phyloP scores from a whole-genome alignment of 768 basidiomycete genomes.

The Mycena vitilis region DNA sequence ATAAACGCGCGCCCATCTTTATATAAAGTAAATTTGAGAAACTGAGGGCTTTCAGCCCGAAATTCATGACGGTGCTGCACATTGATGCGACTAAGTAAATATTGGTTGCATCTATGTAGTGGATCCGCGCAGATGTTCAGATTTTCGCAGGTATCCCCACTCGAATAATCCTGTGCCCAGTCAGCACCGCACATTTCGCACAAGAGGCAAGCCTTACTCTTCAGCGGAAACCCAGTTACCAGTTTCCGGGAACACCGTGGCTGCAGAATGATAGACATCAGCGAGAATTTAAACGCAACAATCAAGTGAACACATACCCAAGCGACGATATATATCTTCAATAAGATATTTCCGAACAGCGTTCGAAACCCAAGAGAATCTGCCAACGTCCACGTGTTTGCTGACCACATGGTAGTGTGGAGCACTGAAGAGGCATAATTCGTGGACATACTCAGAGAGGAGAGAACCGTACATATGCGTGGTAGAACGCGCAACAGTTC shows the following conservation, averaged over 20 bases:
- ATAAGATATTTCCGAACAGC: conserved; percentile 64
- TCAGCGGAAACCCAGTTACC: conserved; percentile 69
- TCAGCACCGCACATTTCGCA: not conserved
- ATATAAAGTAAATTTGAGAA: conserved; percentile 24
- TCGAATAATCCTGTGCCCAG: conserved; percentile 58
- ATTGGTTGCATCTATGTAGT: too few species aligned
- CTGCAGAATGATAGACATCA: conserved; percentile 41
- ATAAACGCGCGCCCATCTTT: conserved; percentile 5
- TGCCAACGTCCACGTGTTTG: conserved; percentile 48
- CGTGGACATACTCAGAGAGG: not conserved
- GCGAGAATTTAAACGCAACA: not conserved
- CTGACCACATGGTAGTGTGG: conserved; percentile 70
- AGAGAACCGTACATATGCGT: conserved; percentile 66
- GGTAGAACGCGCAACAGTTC: conserved; percentile 50
- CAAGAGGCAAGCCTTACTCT: conserved; percentile 53
- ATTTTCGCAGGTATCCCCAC: conserved; percentile 69
- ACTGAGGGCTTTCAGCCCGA: not conserved
- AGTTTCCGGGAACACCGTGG: conserved; percentile 72
- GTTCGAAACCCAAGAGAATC: conserved; percentile 48
- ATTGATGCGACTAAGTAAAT: too few species aligned
- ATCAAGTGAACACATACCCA: conserved; percentile 50
- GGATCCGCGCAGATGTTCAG: conserved; percentile 34
- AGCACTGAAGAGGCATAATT: conserved; percentile 49
- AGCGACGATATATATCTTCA: conserved; percentile 71
- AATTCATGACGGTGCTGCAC: too few species aligned